Evolutionary conservation across 2,329 filamentous ascomycete species (phyloP).

Genomic region (Clarireedia paspali): DNA sequence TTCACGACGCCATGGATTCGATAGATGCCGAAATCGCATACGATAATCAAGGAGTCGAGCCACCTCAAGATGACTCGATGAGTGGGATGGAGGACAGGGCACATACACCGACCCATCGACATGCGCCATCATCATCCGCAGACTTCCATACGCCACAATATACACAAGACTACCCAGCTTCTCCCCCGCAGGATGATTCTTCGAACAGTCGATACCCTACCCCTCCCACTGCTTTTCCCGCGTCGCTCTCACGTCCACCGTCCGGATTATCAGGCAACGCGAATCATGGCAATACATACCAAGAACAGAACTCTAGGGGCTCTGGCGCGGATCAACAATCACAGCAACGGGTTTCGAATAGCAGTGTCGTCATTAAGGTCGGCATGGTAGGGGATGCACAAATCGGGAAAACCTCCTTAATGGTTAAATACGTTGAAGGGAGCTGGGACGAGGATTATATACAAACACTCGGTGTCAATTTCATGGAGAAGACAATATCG

Average conservation of each 20-base stretch:
- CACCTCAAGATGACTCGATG: conserved; percentile 23
- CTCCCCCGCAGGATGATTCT: conserved; percentile 23
- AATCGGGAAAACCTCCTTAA: conserved; percentile 97
- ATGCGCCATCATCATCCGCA: conserved; percentile 28
- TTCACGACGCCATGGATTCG: conserved; percentile 43
- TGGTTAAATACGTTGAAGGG: conserved; percentile 99
- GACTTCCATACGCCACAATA: conserved; percentile 26
- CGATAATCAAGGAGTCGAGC: conserved; percentile 22
- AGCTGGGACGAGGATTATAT: conserved; percentile 99
- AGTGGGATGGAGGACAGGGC: conserved; percentile 24
- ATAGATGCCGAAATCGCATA: conserved; percentile 42
- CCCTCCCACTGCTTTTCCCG: conserved; percentile 26
- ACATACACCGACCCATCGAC: conserved; percentile 27
- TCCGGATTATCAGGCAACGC: conserved; percentile 27
- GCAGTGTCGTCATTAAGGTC: conserved; percentile 94
- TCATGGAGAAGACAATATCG: conserved; percentile 99
- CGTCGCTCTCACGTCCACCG: conserved; percentile 28
- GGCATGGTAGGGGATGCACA: conserved; percentile 99
- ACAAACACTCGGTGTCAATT: conserved; percentile 96
- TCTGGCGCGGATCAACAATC: conserved; percentile 15
- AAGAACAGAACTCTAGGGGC: conserved; percentile 28
- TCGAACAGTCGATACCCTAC: conserved; percentile 26
- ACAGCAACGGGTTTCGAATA: conserved; percentile 33
- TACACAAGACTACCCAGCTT: conserved; percentile 22
- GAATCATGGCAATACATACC: conserved; percentile 27